phyloP scores from a whole-genome alignment of 768 basidiomycete genomes.

The Mycena galopus region DNA sequence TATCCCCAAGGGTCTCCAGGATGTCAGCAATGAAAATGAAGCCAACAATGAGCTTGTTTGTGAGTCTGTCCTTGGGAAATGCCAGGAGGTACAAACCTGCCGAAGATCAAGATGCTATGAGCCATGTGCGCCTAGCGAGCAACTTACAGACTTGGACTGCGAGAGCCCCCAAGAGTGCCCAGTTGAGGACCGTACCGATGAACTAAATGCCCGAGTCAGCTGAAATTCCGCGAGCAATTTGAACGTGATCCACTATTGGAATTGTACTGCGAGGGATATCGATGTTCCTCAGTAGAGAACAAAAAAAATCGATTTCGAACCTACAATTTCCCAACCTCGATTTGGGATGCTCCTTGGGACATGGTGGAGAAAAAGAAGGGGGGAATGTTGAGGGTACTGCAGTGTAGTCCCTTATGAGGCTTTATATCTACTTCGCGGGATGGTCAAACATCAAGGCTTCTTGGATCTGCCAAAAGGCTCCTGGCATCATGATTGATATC shows the following conservation, averaged over 20 bases:
- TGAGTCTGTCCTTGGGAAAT: conserved; percentile 43
- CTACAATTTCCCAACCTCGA: conserved; percentile 7
- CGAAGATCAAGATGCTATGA: background rate
- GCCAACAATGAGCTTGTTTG: conserved; percentile 33
- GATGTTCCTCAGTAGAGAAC: too few species aligned
- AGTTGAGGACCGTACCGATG: conserved; percentile 24
- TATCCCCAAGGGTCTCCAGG: conserved; percentile 38
- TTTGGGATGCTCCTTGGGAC: background rate
- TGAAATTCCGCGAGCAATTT: background rate
- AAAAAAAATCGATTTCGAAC: background rate
- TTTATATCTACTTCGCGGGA: too few species aligned
- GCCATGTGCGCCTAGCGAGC: background rate
- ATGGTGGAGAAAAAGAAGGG: too few species aligned
- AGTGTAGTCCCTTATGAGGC: too few species aligned
- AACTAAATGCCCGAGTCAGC: conserved; percentile 4
- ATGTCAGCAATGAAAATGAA: conserved; percentile 37
- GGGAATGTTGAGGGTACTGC: too few species aligned
- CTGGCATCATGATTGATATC: too few species aligned
- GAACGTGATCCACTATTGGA: background rate
- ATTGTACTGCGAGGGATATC: conserved; percentile 2
- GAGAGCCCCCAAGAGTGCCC: conserved; percentile 16
- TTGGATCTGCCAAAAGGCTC: too few species aligned
- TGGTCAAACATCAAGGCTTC: too few species aligned
- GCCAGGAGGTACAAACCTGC: conserved; percentile 48
- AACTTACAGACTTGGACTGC: conserved; percentile 24